Evolutionary conservation across 2,329 filamentous ascomycete genomes (phyloP).

Genomic region (Claviceps digitariae): DNA sequence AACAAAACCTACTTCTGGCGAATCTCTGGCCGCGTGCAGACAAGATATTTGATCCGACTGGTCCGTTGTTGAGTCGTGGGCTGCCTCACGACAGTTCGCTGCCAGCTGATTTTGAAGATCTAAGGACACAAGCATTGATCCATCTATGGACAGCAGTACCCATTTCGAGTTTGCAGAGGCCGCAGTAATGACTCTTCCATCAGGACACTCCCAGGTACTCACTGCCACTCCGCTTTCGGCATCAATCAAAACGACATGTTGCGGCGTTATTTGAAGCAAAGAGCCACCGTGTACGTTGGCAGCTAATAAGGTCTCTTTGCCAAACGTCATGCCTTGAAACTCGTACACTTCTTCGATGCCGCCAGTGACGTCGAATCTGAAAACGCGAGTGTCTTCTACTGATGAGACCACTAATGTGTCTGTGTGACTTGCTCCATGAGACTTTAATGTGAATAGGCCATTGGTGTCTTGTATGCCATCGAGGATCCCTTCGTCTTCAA

Average conservation of each 20-base stretch:
- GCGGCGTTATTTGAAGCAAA: conserved; percentile 64
- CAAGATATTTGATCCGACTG: conserved; percentile 65
- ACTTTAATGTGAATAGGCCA: conserved; percentile 56
- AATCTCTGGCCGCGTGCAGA: conserved; percentile 55
- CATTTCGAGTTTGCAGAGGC: conserved; percentile 60
- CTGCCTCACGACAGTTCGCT: conserved; percentile 45
- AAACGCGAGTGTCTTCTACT: conserved; percentile 69
- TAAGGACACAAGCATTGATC: conserved; percentile 57
- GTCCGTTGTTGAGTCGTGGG: conserved; percentile 27
- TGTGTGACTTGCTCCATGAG: conserved; percentile 30
- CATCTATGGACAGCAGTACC: conserved; percentile 62
- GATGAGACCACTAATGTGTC: conserved; percentile 74
- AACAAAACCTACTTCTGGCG: conserved; percentile 57
- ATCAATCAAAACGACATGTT: conserved; percentile 48
- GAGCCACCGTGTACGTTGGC: conserved; percentile 49
- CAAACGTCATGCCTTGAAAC: conserved; percentile 57
- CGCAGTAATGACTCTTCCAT: conserved; percentile 52
- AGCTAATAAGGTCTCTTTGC: conserved; percentile 58
- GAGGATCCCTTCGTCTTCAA: conserved; percentile 75
- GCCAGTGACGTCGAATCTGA: conserved; percentile 59
- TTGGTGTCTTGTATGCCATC: conserved; percentile 64
- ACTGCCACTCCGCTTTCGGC: conserved; percentile 38
- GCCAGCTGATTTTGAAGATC: conserved; percentile 45
- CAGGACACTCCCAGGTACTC: conserved; percentile 42
- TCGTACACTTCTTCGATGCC: conserved; percentile 77